A percentile compares a stretch with the other conserved stretches of the same genome.
phyloP scores from a whole-genome alignment of 164 flowering plant genomes.

The Aristolochia californica region DNA sequence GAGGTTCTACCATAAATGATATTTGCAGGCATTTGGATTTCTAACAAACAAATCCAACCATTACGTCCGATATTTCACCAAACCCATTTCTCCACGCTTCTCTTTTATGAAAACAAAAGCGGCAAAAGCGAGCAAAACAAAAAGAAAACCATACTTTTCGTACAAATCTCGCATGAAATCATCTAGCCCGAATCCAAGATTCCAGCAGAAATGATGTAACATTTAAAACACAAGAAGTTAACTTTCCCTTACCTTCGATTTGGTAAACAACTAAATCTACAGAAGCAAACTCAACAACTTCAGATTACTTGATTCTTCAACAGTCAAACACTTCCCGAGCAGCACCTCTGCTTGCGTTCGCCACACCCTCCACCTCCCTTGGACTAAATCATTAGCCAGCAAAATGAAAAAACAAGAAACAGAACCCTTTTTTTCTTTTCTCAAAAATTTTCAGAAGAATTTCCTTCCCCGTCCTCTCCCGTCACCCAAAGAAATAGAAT shows the following conservation, averaged over 20 bases:
- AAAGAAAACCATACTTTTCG: conserved; percentile 3
- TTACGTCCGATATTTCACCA: too few species aligned
- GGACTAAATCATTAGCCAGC: not conserved
- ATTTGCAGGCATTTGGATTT: too few species aligned
- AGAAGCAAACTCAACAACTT: not conserved
- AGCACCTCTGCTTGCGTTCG: not conserved
- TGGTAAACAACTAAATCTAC: too few species aligned
- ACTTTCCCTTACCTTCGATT: conserved; percentile 4
- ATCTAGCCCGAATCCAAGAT: not conserved
- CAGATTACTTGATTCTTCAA: conserved; percentile 9
- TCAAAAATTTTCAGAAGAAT: too few species aligned
- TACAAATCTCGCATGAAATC: not conserved
- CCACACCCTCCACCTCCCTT: not conserved
- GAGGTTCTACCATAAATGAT: too few species aligned
- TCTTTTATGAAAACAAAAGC: not conserved
- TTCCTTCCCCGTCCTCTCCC: too few species aligned
- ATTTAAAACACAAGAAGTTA: not conserved
- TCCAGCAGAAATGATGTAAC: conserved; percentile 2
- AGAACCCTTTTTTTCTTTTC: not conserved
- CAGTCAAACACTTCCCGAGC: not conserved
- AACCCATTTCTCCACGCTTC: conserved; percentile 3
- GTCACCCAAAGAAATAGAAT: too few species aligned
- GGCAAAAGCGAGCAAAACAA: not conserved
- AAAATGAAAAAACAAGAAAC: not conserved
- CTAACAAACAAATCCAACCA: too few species aligned